Conservation (phyloP, 768 basidiomycete species). For the Sarcomyxa edulis region DNA sequence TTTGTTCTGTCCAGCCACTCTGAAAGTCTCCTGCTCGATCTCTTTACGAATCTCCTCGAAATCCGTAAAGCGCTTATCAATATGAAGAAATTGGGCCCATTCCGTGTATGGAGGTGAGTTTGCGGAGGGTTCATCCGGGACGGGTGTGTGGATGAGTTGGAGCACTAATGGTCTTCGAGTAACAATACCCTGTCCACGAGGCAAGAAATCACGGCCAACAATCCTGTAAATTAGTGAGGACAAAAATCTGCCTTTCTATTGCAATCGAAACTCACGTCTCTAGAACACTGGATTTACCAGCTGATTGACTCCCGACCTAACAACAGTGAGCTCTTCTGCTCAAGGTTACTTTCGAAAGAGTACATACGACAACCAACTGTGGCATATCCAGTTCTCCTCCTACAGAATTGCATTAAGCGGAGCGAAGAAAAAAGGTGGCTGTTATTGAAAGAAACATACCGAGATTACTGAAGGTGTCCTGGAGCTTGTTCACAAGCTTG, state of each 20-base stretch:
- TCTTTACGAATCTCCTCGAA: constrained; percentile 92
- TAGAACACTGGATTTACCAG: constrained; percentile 93
- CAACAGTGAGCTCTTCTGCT: constrained; percentile 9
- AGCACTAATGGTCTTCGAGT: constrained; percentile 93
- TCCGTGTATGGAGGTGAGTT: constrained; percentile 56
- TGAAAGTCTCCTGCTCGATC: constrained; percentile 96
- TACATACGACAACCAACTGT: constrained; percentile 80
- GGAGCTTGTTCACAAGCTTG: constrained; percentile 89
- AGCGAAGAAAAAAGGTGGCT: constrained; percentile 9
- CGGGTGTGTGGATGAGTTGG: constrained; percentile 90
- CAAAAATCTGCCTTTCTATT: too few species aligned
- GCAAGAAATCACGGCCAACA: constrained; percentile 89
- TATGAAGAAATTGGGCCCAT: constrained; percentile 97
- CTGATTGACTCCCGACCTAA: constrained; percentile 94
- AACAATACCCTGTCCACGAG: constrained; percentile 89
- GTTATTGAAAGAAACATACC: too few species aligned
- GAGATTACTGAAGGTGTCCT: constrained; percentile 87
- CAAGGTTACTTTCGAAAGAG: constrained; percentile 3
- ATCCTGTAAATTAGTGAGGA: constrained; percentile 46
- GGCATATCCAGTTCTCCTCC: constrained; percentile 93
- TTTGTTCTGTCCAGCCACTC: constrained; percentile 98
- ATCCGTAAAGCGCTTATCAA: constrained; percentile 96
- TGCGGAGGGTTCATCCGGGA: constrained; percentile 41
- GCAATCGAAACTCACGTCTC: constrained; percentile 67
- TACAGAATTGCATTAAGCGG: constrained; percentile 22